phyloP scores from a whole-genome alignment of 2,329 filamentous ascomycete genomes.

The Fusarium fracticaudum region DNA sequence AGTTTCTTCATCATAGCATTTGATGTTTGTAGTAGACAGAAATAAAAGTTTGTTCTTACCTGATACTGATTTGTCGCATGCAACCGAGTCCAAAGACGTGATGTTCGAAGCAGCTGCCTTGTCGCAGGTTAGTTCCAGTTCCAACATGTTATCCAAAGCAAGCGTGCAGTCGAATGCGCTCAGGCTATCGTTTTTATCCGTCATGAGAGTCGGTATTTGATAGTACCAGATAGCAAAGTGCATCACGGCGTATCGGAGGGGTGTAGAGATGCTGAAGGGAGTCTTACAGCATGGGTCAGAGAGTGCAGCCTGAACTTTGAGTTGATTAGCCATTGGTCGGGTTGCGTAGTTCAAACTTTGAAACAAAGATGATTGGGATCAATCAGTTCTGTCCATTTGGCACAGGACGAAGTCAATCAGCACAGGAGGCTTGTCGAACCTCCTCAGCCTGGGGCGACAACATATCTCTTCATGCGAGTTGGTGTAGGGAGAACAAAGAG shows the following conservation, averaged over 20 bases:
- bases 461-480: constrained; percentile 55
- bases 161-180: constrained; percentile 30
- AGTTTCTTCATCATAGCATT: constrained; percentile 71
- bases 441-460: constrained; percentile 62
- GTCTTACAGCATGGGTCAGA: constrained; percentile 18
- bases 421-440: constrained; percentile 58
- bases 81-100: not conserved
- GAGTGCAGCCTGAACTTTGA: constrained; percentile 21
- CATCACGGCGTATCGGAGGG: constrained; percentile 48
- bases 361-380: constrained; percentile 23
- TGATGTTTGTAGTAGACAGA: constrained; percentile 22
- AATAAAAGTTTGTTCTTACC: constrained; percentile 43
- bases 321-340: constrained; percentile 33
- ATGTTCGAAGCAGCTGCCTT: constrained; percentile 3
- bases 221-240: constrained; percentile 53
- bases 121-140: constrained; percentile 8
- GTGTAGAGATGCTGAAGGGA: not conserved
- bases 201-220: constrained; percentile 58
- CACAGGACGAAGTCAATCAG: constrained; percentile 63
- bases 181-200: constrained; percentile 49
- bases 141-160: constrained; percentile 2
- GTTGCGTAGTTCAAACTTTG: not conserved
- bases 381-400: constrained; percentile 66
- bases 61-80: constrained; percentile 1
- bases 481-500: not conserved